These are phyloP conservation scores for Nematodospora anomalae DNA, from an alignment of 1,139 yeast genomes.

Conservation along the genomic window DNA sequence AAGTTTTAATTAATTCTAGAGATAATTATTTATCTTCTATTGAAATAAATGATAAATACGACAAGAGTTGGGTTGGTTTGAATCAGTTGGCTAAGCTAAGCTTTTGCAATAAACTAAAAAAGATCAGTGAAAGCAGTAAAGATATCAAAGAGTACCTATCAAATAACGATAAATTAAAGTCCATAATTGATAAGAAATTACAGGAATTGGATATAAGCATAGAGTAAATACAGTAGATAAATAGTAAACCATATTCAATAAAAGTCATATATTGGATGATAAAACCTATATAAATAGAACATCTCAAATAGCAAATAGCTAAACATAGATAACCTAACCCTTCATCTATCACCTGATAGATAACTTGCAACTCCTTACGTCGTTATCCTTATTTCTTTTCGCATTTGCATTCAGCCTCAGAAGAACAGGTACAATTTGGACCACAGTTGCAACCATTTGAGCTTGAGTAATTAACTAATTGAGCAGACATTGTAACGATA, in stretches of 20 bases:
- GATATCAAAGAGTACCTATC: constrained; percentile 25
- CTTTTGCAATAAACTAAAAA: constrained; percentile 24
- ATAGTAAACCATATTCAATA: not conserved
- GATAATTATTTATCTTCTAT: constrained; percentile 66
- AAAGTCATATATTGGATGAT: not conserved
- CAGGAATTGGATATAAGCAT: constrained; percentile 16
- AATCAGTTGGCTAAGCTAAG: constrained; percentile 33
- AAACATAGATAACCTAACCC: too few relatives aligned
- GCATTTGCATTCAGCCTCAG: constrained; percentile 24
- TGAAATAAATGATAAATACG: constrained; percentile 69
- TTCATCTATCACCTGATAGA: not conserved
- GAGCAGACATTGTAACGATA: constrained; percentile 5
- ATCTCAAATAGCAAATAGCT: too few relatives aligned
- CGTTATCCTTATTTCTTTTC: constrained; percentile 24
- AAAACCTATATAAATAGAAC: not conserved
- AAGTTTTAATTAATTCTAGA: constrained; percentile 36
- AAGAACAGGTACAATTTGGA: constrained; percentile 27
- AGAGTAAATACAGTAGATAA: constrained; percentile 2
- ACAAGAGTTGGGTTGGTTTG: constrained; percentile 79
- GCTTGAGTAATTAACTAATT: constrained; percentile 18
- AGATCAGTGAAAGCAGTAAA: constrained; percentile 15
- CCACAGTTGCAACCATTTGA: constrained; percentile 25
- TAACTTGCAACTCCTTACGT: too few relatives aligned
- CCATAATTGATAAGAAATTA: constrained; percentile 22
- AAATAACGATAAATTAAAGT: constrained; percentile 23